Base-by-base conservation (phyloP, 2,329 filamentous ascomycete species). In the Neofusicoccum umdonicola region DNA sequence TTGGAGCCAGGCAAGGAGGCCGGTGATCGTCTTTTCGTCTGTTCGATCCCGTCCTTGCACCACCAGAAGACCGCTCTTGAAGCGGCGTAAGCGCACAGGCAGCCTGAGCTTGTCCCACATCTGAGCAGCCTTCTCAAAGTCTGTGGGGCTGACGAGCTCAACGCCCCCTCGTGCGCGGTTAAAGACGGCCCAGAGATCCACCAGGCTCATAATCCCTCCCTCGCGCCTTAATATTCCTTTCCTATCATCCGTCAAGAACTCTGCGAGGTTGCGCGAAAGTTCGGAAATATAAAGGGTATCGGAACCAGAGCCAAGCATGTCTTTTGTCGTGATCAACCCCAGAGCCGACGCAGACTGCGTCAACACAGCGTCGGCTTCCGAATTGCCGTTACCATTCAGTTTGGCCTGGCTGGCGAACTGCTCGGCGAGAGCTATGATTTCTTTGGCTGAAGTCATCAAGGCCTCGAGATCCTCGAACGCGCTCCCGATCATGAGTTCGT, bases 401-500 rank as follows among this genome's bases (percentile, higher is more conserved):
- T 82, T 81, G 0, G 83, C 81, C 72, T 93, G 90, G 12, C 87
- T 83, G 1, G 92, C 88, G 70, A 98, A 94, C 15, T 88, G 88
- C 77, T 98, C 94, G 0, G 95, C 95, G 47, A 99, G 87, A 4
- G 93, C 92, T 58, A 98, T 90, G 56, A 99, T 92, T 74, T 99
- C 92, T 74, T 98, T 97, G 4, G 95, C 95, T 3, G 94, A 97
- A 3, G 93, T 92, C 94, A 98, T 99, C 42, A 99, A 83, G 3
- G 95, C 93, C 74, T 98, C 94, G 0, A 99, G 85, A 72, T 99
- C 95, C 74, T 97, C 94, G 72, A 99, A 99, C 0, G 95, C 93
- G 68, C 87, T 93, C 31, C 94, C 94, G 68, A 99, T 97, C 57
- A 97, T 89, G 9, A 92, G 80, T 76, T 97, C 93, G 71, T 97